A percentile compares a stretch with the other conserved stretches of the same genome.
phyloP scores from a whole-genome alignment of 768 basidiomycete species.

The Hygrophorus russula region DNA sequence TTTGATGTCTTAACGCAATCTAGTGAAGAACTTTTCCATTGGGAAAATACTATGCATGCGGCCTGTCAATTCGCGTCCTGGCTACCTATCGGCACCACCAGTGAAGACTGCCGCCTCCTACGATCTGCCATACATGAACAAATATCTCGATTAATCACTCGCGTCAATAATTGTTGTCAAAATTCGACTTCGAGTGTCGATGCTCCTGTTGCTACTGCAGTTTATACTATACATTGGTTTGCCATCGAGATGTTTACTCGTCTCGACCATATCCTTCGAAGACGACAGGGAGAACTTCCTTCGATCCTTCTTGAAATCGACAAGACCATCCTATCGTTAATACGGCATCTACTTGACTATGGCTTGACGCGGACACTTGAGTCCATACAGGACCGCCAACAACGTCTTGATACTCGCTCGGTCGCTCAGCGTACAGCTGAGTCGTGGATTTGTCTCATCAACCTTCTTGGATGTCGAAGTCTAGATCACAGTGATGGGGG shows the following conservation, averaged over 20 bases:
- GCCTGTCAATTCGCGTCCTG: slow-evolving; percentile 37
- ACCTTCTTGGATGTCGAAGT: slow-evolving; percentile 29
- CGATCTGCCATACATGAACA: slow-evolving; percentile 23
- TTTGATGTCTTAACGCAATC: slow-evolving; percentile 26
- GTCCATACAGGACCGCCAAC: slow-evolving; percentile 21
- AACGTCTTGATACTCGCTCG: slow-evolving; percentile 23
- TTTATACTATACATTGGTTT: slow-evolving; percentile 42
- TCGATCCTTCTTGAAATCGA: slow-evolving; percentile 12
- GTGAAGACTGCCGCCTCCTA: slow-evolving; percentile 21
- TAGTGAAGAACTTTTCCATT: slow-evolving; percentile 23
- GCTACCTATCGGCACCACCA: slow-evolving; percentile 23
- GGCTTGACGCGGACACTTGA: slow-evolving; percentile 38
- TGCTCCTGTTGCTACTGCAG: slow-evolving; percentile 28
- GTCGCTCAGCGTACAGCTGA: slow-evolving; percentile 40
- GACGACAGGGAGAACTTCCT: slow-evolving; percentile 1
- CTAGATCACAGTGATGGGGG: slow-evolving; percentile 8
- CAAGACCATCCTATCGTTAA: slow-evolving; percentile 26
- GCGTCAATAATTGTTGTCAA: slow-evolving; percentile 24
- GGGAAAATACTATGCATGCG: slow-evolving; percentile 26
- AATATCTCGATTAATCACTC: slow-evolving; percentile 24
- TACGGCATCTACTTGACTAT: slow-evolving; percentile 39
- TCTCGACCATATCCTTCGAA: slow-evolving; percentile 18
- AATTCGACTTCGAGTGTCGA: slow-evolving; percentile 14
- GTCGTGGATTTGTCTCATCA: slow-evolving; percentile 66
- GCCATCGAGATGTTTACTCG: slow-evolving; percentile 44